Evolutionary conservation across 2,329 filamentous ascomycete genomes (phyloP).

Genomic region (Exophiala xenobiotica): DNA sequence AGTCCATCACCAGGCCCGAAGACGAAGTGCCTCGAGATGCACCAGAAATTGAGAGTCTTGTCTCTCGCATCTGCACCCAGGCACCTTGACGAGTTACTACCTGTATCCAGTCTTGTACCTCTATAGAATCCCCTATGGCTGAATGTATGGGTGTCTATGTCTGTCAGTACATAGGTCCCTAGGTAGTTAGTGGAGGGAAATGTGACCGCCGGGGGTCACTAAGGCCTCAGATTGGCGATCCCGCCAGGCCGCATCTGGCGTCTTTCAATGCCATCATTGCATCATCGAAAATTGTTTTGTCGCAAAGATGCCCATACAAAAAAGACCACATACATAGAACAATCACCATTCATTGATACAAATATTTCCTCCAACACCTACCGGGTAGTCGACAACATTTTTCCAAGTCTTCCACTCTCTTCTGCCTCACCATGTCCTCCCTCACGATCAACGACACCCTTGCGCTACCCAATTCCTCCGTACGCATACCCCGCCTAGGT

Average conservation of each 20-base stretch:
- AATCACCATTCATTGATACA: neutral
- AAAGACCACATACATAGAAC: neutral
- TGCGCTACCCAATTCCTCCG: constrained; percentile 50
- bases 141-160: no score
- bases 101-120: no score
- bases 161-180: no score
- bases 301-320: neutral
- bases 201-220: no score
- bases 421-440: constrained; percentile 34
- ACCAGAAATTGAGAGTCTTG: no score
- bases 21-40: no score
- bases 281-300: constrained; percentile 9
- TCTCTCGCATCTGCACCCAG: no score
- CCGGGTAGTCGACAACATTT: neutral
- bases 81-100: no score
- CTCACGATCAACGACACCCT: constrained; percentile 50
- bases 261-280: constrained; percentile 3
- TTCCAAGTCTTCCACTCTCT: neutral
- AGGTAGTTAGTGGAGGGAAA: no score
- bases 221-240: neutral
- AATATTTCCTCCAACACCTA: neutral
- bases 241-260: neutral
- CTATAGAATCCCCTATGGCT: no score
- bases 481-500: constrained; percentile 64
- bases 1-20: no score